A percentile compares a stretch with the other conserved stretches of the same genome.
Evolutionary conservation across 176 grass and related monocot species (phyloP).

Genomic region (Triticum dicoccoides): DNA sequence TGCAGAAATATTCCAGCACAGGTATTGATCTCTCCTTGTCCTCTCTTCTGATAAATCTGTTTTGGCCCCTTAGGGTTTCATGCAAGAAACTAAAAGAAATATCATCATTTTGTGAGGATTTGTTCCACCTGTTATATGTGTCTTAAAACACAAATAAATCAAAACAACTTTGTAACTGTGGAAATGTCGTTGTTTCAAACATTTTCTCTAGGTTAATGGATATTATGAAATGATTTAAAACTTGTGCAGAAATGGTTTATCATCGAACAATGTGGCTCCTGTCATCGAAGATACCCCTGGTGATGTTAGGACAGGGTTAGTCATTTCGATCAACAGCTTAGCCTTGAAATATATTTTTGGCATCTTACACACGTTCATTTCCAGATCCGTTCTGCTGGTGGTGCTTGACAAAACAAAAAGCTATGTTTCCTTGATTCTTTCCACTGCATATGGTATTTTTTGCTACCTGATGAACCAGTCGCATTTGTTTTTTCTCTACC

Average conservation of each 20-base stretch:
- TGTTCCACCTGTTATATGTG: neutral
- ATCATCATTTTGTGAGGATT: neutral
- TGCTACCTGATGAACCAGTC: neutral
- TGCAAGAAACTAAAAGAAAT: neutral
- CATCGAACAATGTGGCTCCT: constrained; percentile 48
- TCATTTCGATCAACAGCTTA: neutral
- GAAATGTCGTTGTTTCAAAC: constrained; percentile 18
- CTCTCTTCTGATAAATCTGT: neutral
- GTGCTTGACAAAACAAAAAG: constrained; percentile 73
- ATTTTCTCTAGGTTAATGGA: neutral
- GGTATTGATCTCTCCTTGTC: constrained; percentile 29
- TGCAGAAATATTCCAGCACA: constrained; percentile 97
- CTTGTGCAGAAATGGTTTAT: constrained; percentile 86
- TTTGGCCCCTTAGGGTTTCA: neutral
- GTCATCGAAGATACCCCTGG: constrained; percentile 59
- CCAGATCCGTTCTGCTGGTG: constrained; percentile 90
- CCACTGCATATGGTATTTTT: neutral
- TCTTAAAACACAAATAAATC: neutral
- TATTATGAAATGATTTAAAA: constrained; percentile 22
- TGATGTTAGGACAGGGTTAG: constrained; percentile 88
- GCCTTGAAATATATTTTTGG: neutral
- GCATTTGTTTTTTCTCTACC: neutral
- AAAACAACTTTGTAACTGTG: neutral
- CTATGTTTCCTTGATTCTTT: neutral
- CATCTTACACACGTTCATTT: constrained; percentile 23